Conservation (phyloP, 768 basidiomycete species). For the Suillus placidus region DNA sequence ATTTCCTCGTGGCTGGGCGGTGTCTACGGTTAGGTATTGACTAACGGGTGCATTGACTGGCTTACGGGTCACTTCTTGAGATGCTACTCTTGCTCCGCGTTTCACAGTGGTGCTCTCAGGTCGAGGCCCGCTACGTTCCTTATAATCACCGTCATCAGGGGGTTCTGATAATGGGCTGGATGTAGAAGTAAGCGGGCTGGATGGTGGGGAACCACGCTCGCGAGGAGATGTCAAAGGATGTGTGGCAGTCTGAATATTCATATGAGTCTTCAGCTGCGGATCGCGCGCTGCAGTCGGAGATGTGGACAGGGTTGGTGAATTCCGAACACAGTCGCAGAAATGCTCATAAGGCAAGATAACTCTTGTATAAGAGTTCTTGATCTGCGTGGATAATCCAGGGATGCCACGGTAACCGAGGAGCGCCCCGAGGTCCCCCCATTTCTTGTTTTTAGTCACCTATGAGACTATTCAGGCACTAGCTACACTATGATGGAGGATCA, state of each 20-base stretch:
- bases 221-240: slow-evolving; percentile 42
- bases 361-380: slow-evolving; percentile 86
- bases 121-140: slow-evolving; percentile 51
- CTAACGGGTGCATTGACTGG: slow-evolving; percentile 7
- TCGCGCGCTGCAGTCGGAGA: slow-evolving; percentile 43
- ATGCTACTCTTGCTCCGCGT: slow-evolving; percentile 53
- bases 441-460: slow-evolving; percentile 81
- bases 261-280: slow-evolving; percentile 58
- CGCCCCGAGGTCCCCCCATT: slow-evolving; percentile 88
- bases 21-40: slow-evolving; percentile 1
- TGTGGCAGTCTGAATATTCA: slow-evolving; percentile 45
- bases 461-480: slow-evolving; percentile 26
- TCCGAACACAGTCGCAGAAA: slow-evolving; percentile 77
- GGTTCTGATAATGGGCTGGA: slow-evolving; percentile 82
- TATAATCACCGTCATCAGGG: slow-evolving; percentile 72
- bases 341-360: slow-evolving; percentile 97
- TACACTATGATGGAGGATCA: slow-evolving; percentile 23
- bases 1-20: slow-evolving; percentile 39
- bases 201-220: slow-evolving; percentile 61
- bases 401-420: slow-evolving; percentile 81
- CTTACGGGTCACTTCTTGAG: slow-evolving; percentile 51
- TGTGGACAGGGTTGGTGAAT: slow-evolving; percentile 53
- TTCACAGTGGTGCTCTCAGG: slow-evolving; percentile 45
- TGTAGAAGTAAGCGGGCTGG: slow-evolving; percentile 74
- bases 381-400: slow-evolving; percentile 80